Evolutionary conservation across 2,329 filamentous ascomycete species (phyloP).

Genomic region (Fusarium fujikuroi): DNA sequence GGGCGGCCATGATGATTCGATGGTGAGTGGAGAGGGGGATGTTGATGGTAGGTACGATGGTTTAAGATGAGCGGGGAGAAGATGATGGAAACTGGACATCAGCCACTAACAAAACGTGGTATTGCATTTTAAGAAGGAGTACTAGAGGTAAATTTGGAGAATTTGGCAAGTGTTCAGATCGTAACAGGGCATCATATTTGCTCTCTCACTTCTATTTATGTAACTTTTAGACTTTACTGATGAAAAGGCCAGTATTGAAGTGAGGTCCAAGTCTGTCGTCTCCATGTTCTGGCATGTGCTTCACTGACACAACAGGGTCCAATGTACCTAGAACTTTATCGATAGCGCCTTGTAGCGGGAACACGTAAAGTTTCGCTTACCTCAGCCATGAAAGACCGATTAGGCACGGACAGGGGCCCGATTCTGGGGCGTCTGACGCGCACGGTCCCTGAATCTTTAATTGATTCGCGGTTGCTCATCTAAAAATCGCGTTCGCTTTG

Average conservation of each 20-base stretch:
- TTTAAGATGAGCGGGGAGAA: slow-evolving; percentile 24
- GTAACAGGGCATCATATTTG: background rate
- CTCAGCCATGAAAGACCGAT: slow-evolving; percentile 1
- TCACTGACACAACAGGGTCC: slow-evolving; percentile 2
- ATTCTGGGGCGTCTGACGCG: background rate
- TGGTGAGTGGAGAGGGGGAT: background rate
- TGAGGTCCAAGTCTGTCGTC: background rate
- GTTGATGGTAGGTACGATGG: slow-evolving; percentile 3
- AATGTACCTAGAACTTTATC: background rate
- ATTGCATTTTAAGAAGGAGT: slow-evolving; percentile 1
- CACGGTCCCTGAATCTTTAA: slow-evolving; percentile 43
- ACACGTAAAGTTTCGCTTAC: slow-evolving; percentile 11
- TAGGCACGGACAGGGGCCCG: background rate
- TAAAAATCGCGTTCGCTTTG: slow-evolving; percentile 32
- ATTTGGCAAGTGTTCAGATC: background rate
- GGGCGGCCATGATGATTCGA: slow-evolving; percentile 35
- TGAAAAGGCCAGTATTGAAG: background rate
- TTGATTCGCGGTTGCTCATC: slow-evolving; percentile 37
- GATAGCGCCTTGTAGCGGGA: slow-evolving; percentile 2
- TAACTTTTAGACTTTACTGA: background rate
- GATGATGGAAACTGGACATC: slow-evolving; percentile 20
- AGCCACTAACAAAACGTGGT: slow-evolving; percentile 27
- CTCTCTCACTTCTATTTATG: background rate
- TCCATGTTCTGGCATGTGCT: background rate
- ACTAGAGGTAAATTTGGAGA: background rate